These are phyloP conservation scores for Arthrinium puccinioides DNA, from an alignment of 2,329 filamentous ascomycete genomes.

Conservation along the genomic window DNA sequence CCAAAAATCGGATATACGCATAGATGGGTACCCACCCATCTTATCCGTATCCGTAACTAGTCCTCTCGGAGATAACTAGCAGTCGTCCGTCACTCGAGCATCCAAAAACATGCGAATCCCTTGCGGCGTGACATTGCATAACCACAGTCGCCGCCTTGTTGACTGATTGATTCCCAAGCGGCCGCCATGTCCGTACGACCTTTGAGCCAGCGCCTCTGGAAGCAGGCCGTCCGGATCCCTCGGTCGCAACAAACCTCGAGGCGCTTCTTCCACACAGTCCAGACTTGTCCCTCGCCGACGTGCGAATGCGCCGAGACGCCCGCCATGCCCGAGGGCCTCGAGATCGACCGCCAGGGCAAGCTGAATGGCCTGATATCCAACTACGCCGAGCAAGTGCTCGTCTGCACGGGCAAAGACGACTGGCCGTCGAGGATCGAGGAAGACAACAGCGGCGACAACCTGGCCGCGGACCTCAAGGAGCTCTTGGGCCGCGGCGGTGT, in stretches of 20 bases:
- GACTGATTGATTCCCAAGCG: too few relatives aligned
- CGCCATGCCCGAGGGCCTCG: slow-evolving; percentile 55
- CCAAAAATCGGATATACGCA: too few relatives aligned
- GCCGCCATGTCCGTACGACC: slow-evolving; percentile 1
- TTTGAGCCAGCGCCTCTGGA: slow-evolving; percentile 4
- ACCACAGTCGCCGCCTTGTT: too few relatives aligned
- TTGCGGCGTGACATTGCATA: too few relatives aligned
- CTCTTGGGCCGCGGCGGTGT: slow-evolving; percentile 58
- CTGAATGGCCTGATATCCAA: slow-evolving; percentile 71
- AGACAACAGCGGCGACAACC: slow-evolving; percentile 58
- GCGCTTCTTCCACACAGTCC: slow-evolving; percentile 27
- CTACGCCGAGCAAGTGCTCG: slow-evolving; percentile 75
- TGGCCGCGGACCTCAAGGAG: slow-evolving; percentile 66
- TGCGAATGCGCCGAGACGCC: slow-evolving; percentile 68
- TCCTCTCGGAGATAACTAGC: too few relatives aligned
- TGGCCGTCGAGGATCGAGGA: slow-evolving; percentile 84
- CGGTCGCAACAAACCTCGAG: background rate
- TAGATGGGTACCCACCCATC: too few relatives aligned
- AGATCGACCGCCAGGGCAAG: slow-evolving; percentile 64
- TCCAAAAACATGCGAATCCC: too few relatives aligned
- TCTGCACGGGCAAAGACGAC: slow-evolving; percentile 73
- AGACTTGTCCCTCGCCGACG: slow-evolving; percentile 64
- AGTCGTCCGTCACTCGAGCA: too few relatives aligned
- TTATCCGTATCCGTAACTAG: too few relatives aligned
- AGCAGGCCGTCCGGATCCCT: background rate